Percentiles rank a stretch among this genome's conserved stretches.
These are phyloP conservation scores for Cercospora sojina DNA, from an alignment of 2,329 filamentous ascomycete genomes.

Conservation along the genomic window DNA sequence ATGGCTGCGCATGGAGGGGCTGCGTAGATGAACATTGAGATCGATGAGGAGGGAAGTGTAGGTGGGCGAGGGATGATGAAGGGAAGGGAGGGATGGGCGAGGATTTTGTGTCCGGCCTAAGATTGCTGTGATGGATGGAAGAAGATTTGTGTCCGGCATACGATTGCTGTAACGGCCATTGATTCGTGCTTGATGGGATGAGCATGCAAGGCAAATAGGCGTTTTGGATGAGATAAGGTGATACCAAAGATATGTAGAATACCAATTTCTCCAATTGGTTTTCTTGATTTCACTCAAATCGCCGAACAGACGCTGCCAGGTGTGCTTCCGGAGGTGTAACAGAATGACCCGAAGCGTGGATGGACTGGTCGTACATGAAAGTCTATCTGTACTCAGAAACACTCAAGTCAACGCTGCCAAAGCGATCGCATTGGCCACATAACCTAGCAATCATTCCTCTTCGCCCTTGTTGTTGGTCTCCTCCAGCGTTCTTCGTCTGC, in stretches of 20 bases:
- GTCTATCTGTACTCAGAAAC: too few relatives aligned
- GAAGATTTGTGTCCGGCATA: neutral
- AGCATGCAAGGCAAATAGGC: neutral
- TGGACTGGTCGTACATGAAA: too few relatives aligned
- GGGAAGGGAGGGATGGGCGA: neutral
- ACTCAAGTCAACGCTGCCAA: too few relatives aligned
- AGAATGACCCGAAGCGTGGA: too few relatives aligned
- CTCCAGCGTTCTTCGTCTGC: neutral
- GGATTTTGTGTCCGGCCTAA: neutral
- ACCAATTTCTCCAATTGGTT: neutral
- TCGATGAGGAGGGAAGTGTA: neutral
- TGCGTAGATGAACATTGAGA: constrained; percentile 4
- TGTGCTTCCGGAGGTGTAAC: neutral
- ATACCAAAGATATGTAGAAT: neutral
- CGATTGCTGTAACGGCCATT: neutral
- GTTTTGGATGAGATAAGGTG: neutral
- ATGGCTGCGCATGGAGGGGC: constrained; percentile 44
- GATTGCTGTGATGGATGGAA: neutral
- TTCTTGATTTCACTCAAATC: neutral
- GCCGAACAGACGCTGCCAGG: too few relatives aligned
- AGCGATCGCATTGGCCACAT: too few relatives aligned
- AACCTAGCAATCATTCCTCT: neutral
- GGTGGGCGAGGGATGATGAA: neutral
- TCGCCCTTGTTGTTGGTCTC: too few relatives aligned
- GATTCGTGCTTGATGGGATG: neutral